phyloP scores from a whole-genome alignment of 371 early-diverging fungal genomes.

The Actinomortierella ambigua region DNA sequence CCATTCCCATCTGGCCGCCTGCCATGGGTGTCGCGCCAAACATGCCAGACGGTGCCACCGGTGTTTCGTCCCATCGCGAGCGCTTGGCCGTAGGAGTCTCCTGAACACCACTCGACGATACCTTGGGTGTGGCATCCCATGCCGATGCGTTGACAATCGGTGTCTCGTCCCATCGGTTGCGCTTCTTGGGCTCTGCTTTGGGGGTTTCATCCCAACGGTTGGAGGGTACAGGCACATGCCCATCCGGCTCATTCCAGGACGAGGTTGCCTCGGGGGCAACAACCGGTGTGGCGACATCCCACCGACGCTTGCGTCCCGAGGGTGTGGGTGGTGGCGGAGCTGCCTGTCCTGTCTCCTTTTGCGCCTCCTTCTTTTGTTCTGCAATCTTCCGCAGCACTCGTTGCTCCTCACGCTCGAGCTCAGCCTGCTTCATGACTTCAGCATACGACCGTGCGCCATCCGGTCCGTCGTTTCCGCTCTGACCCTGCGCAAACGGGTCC shows the following conservation, averaged over 20 bases:
- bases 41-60: conserved; percentile 61
- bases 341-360: conserved; percentile 50
- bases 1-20: conserved; percentile 72
- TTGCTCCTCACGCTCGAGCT: conserved; percentile 84
- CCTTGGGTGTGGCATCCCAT: conserved; percentile 77
- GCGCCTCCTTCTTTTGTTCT: conserved; percentile 69
- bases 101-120: conserved; percentile 13
- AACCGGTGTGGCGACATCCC: conserved; percentile 87
- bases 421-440: conserved; percentile 87
- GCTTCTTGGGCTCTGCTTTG: conserved; percentile 51
- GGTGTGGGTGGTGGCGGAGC: conserved; percentile 47
- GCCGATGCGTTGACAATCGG: conserved; percentile 54
- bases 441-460: conserved; percentile 70
- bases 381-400: conserved; percentile 70
- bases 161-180: conserved; percentile 68
- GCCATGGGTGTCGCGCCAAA: conserved; percentile 73
- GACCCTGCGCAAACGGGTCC: conserved; percentile 78
- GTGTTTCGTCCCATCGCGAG: conserved; percentile 88
- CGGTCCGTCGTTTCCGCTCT: conserved; percentile 21
- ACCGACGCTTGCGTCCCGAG: conserved; percentile 72
- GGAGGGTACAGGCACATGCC: conserved; percentile 36
- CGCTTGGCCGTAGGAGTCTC: conserved; percentile 65
- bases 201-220: conserved; percentile 83
- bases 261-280: conserved; percentile 53
- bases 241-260: conserved; percentile 69